Conservation (phyloP, 768 basidiomycete species). For the Mycena metata region DNA sequence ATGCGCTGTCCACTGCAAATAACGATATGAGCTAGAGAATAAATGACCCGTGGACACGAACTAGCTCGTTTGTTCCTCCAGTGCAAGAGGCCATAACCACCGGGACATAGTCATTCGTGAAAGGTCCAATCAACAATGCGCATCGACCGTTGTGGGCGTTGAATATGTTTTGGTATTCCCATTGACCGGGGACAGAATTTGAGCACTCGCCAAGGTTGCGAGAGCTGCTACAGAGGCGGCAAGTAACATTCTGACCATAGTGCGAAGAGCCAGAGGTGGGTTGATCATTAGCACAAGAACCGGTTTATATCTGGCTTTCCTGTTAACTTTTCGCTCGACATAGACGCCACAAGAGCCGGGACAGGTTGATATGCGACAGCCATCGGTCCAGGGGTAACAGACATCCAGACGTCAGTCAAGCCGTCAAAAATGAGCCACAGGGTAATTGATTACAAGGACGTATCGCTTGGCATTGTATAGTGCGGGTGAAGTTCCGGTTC, state of each 20-base stretch:
- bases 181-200: slow-evolving; percentile 25
- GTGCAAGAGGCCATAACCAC: slow-evolving; percentile 22
- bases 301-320: slow-evolving; percentile 20
- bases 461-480: no score
- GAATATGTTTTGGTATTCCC: slow-evolving; percentile 22
- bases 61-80: slow-evolving; percentile 24
- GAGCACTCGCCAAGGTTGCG: slow-evolving; percentile 20
- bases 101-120: slow-evolving; percentile 25
- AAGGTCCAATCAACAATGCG: slow-evolving; percentile 22
- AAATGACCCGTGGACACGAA: slow-evolving; percentile 11
- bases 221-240: slow-evolving; percentile 23
- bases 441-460: no score
- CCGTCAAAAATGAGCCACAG: background rate
- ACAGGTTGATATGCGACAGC: slow-evolving; percentile 22
- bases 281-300: slow-evolving; percentile 11
- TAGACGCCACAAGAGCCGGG: slow-evolving; percentile 14
- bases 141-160: slow-evolving; percentile 25
- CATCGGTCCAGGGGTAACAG: slow-evolving; percentile 18
- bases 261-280: slow-evolving; percentile 19
- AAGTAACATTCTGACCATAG: slow-evolving; percentile 21
- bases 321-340: slow-evolving; percentile 22
- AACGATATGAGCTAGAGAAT: slow-evolving; percentile 17
- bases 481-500: no score
- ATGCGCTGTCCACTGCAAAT: slow-evolving; percentile 27
- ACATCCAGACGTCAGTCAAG: slow-evolving; percentile 18